phyloP scores from a whole-genome alignment of 2,329 filamentous ascomycete genomes.

The Aspergillus piperis region DNA sequence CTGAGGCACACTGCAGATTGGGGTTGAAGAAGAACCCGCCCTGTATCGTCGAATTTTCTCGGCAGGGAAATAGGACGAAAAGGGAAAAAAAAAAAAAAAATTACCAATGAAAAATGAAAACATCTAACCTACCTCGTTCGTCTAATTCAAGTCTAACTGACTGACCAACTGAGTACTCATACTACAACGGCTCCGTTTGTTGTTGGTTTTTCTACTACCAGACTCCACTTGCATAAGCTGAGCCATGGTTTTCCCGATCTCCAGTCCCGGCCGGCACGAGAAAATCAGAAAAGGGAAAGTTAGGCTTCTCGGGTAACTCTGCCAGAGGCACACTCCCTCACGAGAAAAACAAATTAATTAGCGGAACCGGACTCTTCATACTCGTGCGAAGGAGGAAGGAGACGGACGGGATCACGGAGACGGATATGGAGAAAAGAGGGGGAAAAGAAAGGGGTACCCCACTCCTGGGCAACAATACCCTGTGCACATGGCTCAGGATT shows the following conservation, averaged over 20 bases:
- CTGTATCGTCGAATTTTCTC: constrained; percentile 15
- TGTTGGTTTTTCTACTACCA: constrained; percentile 6
- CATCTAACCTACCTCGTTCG: not conserved
- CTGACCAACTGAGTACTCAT: constrained; percentile 6
- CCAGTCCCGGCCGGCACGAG: constrained; percentile 11
- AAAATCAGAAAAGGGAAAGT: constrained; percentile 1
- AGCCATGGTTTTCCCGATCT: constrained; percentile 9
- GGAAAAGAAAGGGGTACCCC: not conserved
- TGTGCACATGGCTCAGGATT: constrained; percentile 8
- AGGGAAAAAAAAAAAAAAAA: no score
- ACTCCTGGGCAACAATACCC: not conserved
- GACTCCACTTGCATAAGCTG: constrained; percentile 1
- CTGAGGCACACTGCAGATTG: constrained; percentile 22
- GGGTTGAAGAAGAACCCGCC: constrained; percentile 11
- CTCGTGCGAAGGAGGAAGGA: not conserved
- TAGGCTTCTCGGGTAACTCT: not conserved
- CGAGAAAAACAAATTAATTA: not conserved
- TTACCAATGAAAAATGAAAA: not conserved
- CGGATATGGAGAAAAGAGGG: not conserved
- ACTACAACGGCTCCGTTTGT: constrained; percentile 24
- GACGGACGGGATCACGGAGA: not conserved
- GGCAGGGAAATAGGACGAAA: no score
- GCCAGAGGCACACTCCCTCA: no score
- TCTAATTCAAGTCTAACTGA: not conserved
- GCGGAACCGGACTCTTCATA: not conserved